Base-by-base conservation (phyloP, 164 flowering plant species). In the Tinospora cordifolia region DNA sequence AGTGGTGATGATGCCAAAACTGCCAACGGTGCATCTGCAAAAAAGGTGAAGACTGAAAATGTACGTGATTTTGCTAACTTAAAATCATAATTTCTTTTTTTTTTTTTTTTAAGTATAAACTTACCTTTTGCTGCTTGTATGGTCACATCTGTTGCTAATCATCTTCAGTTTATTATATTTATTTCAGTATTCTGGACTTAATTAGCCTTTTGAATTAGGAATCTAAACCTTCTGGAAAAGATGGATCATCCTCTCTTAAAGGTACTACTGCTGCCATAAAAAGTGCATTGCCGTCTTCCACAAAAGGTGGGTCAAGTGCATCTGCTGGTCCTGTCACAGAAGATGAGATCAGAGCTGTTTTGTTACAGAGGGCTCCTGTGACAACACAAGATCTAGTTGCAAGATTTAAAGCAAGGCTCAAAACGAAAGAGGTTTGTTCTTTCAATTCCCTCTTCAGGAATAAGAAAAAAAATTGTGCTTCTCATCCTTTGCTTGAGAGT, bases 341-440 rank as follows among this genome's bases (percentile, higher is more conserved):
- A 78, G 98, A 90, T 63, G 98, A 94, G 77, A 92, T 94, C 36
- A 84, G 88, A 85, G 87, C 92, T 75, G 90, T 84, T 30, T 69
- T 94, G 64, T 15, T 79, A 83, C 92, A 87, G 73, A 84, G 72
- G 74, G 83, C 87, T 25, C 92, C 85, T 14, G 80, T 94, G 54
- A 94, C 95, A 19, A 92, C 97, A 6, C 92, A 84, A 73, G 97
- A 92, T 75, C 93, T 94, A 66, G 97, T 94, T 72, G 88, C 85
- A 30, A 85, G 80, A 73, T 94, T 94, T 67, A 90, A 80, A 77
- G 85, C 87, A 1, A 83, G 97, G 70, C 80, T 94, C 30, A 90
- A 79, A 72, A 30, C 79, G 6, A 68, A 44, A 34, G 97, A 89
- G 98, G 98, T 91, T 81, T 51, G 76, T 27, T 41, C 4, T 24